Conservation (phyloP, 2,329 filamentous ascomycete genomes). For the Penicillium sp. region DNA sequence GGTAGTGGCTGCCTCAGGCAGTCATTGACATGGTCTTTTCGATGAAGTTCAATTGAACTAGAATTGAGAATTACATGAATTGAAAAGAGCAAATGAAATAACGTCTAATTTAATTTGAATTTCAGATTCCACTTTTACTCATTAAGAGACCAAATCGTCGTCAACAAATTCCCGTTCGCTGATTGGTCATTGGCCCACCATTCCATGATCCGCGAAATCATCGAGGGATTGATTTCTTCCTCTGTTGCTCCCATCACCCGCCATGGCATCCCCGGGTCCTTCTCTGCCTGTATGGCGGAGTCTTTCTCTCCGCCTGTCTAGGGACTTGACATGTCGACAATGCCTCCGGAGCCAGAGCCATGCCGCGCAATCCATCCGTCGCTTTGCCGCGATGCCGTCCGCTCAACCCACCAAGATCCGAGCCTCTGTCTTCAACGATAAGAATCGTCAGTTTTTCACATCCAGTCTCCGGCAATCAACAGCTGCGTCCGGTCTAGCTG, state of each 20-base stretch:
- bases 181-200: constrained; percentile 19
- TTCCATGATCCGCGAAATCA: constrained; percentile 16
- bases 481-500: constrained; percentile 18
- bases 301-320: constrained; percentile 34
- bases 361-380: constrained; percentile 29
- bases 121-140: no score
- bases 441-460: constrained; percentile 27
- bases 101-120: not conserved
- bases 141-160: not conserved
- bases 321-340: constrained; percentile 39
- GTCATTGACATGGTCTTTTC: not conserved
- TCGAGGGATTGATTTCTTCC: constrained; percentile 9
- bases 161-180: constrained; percentile 17
- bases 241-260: constrained; percentile 12
- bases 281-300: constrained; percentile 31
- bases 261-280: constrained; percentile 33
- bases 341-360: constrained; percentile 33
- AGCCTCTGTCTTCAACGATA: constrained; percentile 20
- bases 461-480: constrained; percentile 20
- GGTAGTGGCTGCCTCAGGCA: constrained; percentile 22
- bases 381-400: constrained; percentile 27
- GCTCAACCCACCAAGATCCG: constrained; percentile 24
- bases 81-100: not conserved
- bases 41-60: not conserved
- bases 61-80: no score